These are phyloP conservation scores for Fusarium torreyae DNA, from an alignment of 2,329 filamentous ascomycete genomes.

Conservation along the genomic window DNA sequence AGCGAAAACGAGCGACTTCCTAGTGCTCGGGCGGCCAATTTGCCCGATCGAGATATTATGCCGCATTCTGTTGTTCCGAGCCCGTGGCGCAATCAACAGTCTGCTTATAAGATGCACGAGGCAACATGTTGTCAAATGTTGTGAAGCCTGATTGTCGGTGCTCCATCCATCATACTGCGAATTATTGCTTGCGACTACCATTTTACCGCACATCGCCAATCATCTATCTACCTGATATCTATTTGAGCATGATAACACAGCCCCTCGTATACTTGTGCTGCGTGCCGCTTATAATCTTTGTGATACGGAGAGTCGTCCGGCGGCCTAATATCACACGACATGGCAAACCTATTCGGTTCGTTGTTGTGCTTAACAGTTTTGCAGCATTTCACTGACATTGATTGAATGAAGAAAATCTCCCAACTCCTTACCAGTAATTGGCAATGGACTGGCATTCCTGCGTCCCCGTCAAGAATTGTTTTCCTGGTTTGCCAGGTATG, in stretches of 20 bases:
- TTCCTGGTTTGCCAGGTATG: constrained; percentile 65
- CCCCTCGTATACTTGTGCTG: background rate
- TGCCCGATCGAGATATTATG: too few species aligned
- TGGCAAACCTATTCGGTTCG: constrained; percentile 31
- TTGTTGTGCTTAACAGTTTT: background rate
- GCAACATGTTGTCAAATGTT: too few species aligned
- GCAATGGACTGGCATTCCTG: constrained; percentile 74
- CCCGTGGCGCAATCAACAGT: too few species aligned
- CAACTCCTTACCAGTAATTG: constrained; percentile 67
- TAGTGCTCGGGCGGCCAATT: too few species aligned
- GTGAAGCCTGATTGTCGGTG: too few species aligned
- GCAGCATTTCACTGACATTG: background rate
- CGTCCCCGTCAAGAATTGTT: constrained; percentile 72
- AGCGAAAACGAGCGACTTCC: too few species aligned
- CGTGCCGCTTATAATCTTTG: background rate
- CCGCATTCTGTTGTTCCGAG: too few species aligned
- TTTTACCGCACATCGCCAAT: too few species aligned
- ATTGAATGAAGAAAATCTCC: constrained; percentile 59
- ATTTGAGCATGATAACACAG: background rate
- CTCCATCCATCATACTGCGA: too few species aligned
- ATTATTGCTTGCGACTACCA: too few species aligned
- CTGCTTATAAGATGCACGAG: too few species aligned
- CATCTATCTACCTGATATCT: too few species aligned
- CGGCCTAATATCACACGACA: constrained; percentile 28
- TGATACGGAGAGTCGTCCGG: background rate